Conservation (phyloP, 345 rosid species). For the Cochlearia excelsa region DNA sequence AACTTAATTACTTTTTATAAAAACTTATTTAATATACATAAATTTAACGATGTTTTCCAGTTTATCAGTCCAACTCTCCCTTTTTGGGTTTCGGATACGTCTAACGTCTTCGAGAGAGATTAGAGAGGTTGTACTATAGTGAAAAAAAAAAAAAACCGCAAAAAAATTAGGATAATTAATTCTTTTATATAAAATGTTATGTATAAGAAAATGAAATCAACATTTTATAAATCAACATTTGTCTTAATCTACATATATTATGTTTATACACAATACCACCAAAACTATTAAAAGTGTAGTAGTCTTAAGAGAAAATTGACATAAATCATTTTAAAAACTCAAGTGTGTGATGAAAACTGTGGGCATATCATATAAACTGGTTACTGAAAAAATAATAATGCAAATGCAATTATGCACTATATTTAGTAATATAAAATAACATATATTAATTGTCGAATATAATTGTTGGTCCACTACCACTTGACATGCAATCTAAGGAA, state of each 20-base stretch:
- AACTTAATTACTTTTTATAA: too few species aligned
- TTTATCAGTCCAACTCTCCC: not conserved
- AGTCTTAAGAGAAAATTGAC: not conserved
- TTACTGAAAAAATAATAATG: constrained; percentile 29
- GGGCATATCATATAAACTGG: constrained; percentile 33
- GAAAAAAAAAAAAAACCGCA: too few species aligned
- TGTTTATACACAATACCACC: constrained; percentile 15
- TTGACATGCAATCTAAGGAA: constrained; percentile 34
- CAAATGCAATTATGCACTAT: constrained; percentile 23
- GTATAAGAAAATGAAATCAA: too few species aligned
- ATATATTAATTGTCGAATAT: not conserved
- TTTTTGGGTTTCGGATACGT: too few species aligned
- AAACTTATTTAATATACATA: too few species aligned
- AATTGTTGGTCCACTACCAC: constrained; percentile 32
- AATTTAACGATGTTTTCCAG: not conserved
- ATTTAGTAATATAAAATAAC: not conserved
- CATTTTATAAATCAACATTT: too few species aligned
- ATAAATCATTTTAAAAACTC: not conserved
- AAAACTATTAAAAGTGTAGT: not conserved
- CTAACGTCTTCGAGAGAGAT: too few species aligned
- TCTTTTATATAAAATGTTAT: too few species aligned
- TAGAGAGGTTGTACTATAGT: too few species aligned
- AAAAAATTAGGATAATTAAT: too few species aligned
- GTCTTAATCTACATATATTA: not conserved
- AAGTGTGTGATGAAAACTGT: constrained; percentile 28